Base-by-base conservation (phyloP, 108 stramenopile species). In the Discostella stelligeroides region DNA sequence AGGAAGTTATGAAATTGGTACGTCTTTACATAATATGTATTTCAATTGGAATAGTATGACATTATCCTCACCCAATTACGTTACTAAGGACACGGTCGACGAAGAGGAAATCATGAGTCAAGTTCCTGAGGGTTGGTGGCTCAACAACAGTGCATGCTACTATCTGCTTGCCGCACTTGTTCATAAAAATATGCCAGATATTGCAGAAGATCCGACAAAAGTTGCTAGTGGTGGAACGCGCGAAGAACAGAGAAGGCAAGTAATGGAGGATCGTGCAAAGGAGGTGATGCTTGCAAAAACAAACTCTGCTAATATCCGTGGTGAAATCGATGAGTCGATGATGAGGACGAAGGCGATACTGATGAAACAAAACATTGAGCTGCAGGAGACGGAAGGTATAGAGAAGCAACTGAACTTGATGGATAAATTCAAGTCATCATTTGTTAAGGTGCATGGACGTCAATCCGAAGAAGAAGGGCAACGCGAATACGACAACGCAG, bases 271-370 rank as follows among this genome's bases (percentile, higher is more conserved):
- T 7, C 20, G 49, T n/a, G 17, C 9, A 20, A 50, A 15, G 21
- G 23, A 50, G 17, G 21, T 50, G 9, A 20, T 20, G 9, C 7
- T 50, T 24, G 20, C 49, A 24, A 15, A 50, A 50, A 50, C 24
- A 8, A 20, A n/a, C 8, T 20, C 14, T 8, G 49, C 8, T n/a
- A 50, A 6, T 34, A 72, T 72, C 48, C 70, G 70, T 28, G 51
- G 25, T 38, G 50, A 55, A 21, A 15, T 74, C 27, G 40, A 66
- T 15, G 73, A 66, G 27, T 47, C 30, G 23, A 43, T 58, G 60
- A 24, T 50, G 49, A 18, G 17, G 24, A 50, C 49, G 17, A 50
- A 50, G 24, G 49, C 49, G 23, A 50, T 9, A 20, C 21, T 50
- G 49, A 50, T 50, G 49, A 50, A 24, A 6, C 34, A 34, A 6